Percentiles rank a stretch among this genome's conserved stretches.
Evolutionary conservation across 495 filamentous ascomycete species (phyloP).

Genomic region (Zalerion maritima): DNA sequence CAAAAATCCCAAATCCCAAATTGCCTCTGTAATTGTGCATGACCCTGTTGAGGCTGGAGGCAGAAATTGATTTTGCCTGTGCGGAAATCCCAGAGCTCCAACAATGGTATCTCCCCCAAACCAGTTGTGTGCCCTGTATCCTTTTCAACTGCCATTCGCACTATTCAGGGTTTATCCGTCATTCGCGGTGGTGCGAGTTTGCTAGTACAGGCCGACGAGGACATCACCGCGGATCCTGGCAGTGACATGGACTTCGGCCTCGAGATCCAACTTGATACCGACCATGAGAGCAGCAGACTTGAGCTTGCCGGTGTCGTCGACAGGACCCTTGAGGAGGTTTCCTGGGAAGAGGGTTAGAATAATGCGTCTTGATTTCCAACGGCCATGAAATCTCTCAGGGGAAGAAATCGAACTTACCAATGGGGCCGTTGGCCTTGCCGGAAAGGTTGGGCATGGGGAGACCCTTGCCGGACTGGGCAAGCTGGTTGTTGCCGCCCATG

Average conservation of each 20-base stretch:
- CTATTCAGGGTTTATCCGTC: no score
- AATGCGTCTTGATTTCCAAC: neutral
- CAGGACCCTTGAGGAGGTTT: slow-evolving; percentile 22
- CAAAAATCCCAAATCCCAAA: no score
- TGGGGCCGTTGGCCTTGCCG: slow-evolving; percentile 18
- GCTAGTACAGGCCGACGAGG: slow-evolving; percentile 15
- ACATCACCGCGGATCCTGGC: slow-evolving; percentile 26
- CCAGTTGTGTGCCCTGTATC: no score
- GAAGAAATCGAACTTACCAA: slow-evolving; percentile 10
- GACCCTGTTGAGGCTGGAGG: no score
- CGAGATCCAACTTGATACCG: slow-evolving; percentile 29
- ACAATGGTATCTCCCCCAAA: no score
- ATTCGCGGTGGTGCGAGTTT: no score
- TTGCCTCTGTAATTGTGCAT: no score
- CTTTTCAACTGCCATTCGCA: no score
- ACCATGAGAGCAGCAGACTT: slow-evolving; percentile 26
- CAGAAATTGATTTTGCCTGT: no score
- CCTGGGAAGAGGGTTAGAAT: slow-evolving; percentile 5
- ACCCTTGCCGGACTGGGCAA: slow-evolving; percentile 2
- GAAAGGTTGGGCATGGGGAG: slow-evolving; percentile 22
- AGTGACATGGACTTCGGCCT: slow-evolving; percentile 28
- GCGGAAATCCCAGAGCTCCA: no score
- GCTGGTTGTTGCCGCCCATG: slow-evolving; percentile 1
- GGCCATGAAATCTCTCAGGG: neutral
- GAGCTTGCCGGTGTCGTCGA: slow-evolving; percentile 24